These are phyloP conservation scores for Polytrichum commune DNA, from an alignment of 225 moss, liverwort and hornwort genomes.

Conservation along the genomic window DNA sequence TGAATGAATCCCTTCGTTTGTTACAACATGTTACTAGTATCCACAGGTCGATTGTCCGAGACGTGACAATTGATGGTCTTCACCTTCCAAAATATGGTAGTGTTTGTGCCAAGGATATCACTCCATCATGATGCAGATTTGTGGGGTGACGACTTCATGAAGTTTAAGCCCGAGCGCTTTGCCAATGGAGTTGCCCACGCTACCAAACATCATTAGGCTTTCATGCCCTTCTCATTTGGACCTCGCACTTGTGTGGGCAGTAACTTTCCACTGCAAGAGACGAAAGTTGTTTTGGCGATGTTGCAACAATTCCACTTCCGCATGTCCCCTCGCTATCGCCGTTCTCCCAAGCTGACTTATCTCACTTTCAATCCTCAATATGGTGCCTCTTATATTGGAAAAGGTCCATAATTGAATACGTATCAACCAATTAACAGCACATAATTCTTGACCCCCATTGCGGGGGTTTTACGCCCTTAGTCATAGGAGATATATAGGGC, in stretches of 20 bases:
- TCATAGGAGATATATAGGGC: too few relatives aligned
- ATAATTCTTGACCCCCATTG: too few relatives aligned
- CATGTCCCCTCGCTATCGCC: not conserved
- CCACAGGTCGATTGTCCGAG: not conserved
- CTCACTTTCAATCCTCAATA: not conserved
- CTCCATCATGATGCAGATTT: slow-evolving; percentile 13
- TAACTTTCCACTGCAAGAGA: not conserved
- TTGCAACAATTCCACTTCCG: slow-evolving; percentile 6
- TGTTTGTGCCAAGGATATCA: slow-evolving; percentile 2
- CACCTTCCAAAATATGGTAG: slow-evolving; percentile 2
- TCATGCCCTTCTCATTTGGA: slow-evolving; percentile 11
- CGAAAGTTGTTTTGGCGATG: slow-evolving; percentile 10
- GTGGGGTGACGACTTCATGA: slow-evolving; percentile 12
- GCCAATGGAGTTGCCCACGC: not conserved
- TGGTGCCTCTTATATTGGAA: not conserved
- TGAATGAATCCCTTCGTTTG: not conserved
- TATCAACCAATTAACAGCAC: too few relatives aligned
- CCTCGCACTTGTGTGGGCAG: not conserved
- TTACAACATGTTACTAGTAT: not conserved
- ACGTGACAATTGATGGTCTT: not conserved
- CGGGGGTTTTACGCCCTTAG: too few relatives aligned
- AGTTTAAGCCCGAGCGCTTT: slow-evolving; percentile 17
- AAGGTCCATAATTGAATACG: not conserved
- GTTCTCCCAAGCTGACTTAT: not conserved
- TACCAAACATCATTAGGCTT: slow-evolving; percentile 9